Percentiles rank a stretch among this genome's conserved stretches.
Evolutionary conservation across 768 basidiomycete species (phyloP).

Genomic region (Panaeolus cyanescens): DNA sequence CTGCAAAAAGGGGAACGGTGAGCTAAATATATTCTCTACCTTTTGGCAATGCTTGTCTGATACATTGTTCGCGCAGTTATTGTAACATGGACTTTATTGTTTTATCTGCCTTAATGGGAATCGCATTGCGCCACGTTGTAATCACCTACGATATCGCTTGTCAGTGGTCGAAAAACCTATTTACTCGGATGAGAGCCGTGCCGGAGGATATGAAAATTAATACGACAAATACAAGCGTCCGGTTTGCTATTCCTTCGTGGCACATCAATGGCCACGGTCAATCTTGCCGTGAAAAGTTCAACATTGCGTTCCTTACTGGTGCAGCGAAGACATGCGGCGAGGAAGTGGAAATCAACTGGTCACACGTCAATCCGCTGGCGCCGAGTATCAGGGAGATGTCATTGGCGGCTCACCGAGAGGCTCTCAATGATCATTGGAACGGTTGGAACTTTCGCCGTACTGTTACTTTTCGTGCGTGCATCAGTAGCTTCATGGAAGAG

Average conservation of each 20-base stretch:
- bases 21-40: background rate
- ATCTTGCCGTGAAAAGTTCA: conserved; percentile 28
- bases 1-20: conserved; percentile 2
- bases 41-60: background rate
- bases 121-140: conserved; percentile 1
- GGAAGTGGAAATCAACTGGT: conserved; percentile 38
- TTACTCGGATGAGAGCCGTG: background rate
- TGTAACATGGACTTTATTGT: conserved; percentile 16
- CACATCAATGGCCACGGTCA: conserved; percentile 36
- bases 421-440: conserved; percentile 37
- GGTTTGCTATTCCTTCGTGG: conserved; percentile 33
- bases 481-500: background rate
- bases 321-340: conserved; percentile 30
- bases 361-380: conserved; percentile 28
- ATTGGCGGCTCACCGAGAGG: conserved; percentile 28
- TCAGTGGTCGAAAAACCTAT: background rate
- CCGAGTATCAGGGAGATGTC: conserved; percentile 38
- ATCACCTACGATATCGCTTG: conserved; percentile 17
- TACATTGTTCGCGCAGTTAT: conserved; percentile 8
- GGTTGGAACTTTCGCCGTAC: conserved; percentile 36
- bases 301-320: conserved; percentile 28
- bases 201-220: conserved; percentile 11
- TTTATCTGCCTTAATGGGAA: conserved; percentile 3
- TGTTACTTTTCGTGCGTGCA: conserved; percentile 12
- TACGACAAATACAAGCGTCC: background rate